Evolutionary conservation across 805 yeast species (phyloP), one percentile per base, ranked within the genome.

Genomic region (Kazachstania kunashirensis): DNA sequence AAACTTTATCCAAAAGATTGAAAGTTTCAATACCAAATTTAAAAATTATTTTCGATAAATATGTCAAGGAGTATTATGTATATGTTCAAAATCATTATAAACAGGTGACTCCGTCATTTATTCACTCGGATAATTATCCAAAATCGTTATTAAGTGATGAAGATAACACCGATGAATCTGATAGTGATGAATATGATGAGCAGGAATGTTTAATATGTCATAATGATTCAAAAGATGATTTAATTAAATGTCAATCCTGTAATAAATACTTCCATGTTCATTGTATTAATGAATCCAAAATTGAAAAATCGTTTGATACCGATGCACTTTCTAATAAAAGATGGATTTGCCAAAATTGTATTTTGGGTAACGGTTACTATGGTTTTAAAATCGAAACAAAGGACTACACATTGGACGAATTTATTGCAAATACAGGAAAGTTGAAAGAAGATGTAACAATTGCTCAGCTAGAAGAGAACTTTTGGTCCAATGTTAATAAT

Each of bases 311-410:
- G 14, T 17, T 26, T 10, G 19, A 32, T 5, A 17, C 15, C 12
- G 16, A 25, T 16, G 5, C 29, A 17, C 51, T 8, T 26, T n/a
- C 13, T n/a, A 26, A 26, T 9, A 8, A 57, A 1, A 70, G 66
- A 13, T 88, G 95, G 95, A 79, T 70, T 51, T 88, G 97, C 56
- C 80, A 79, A 34, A 71, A 71, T 39, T 88, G 97, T 57, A 63
- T 88, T n/a, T 66, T 81, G 11, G 95, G 95, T 0, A 79, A 84
- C 28, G 89, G 92, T 1, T 86, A 77, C 44, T 88, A 84, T 51
- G 95, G 94, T 0, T 88, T 89, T 55, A 88, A 81, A 44, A 92
- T 82, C 45, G 65, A 67, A 1, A 71, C 77, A 1, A 53, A 64
- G 14, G 61, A 64, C 29, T 79, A 79, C 50, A 64, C 79, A 0